These are phyloP conservation scores for Capronia americana DNA, from an alignment of 2,329 filamentous ascomycete species.

Conservation along the genomic window DNA sequence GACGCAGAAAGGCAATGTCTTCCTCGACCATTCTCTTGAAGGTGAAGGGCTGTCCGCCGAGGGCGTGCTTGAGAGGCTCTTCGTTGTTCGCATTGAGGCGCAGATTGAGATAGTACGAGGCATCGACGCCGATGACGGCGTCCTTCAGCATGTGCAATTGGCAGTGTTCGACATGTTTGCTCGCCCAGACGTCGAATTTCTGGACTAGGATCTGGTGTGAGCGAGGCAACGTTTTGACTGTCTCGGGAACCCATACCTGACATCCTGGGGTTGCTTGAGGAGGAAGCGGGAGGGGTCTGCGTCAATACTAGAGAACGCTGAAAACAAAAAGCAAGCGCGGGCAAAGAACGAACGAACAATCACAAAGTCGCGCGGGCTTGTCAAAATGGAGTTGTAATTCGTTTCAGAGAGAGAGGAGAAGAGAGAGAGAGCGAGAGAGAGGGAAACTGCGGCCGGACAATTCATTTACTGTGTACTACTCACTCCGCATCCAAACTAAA, in stretches of 20 bases:
- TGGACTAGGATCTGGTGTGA: slow-evolving; percentile 48
- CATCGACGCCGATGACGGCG: slow-evolving; percentile 82
- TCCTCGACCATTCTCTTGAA: slow-evolving; percentile 76
- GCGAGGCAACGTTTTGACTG: slow-evolving; percentile 2
- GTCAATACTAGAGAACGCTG: not conserved
- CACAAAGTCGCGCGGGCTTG: not conserved
- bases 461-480: slow-evolving; percentile 3
- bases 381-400: not conserved
- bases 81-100: slow-evolving; percentile 76
- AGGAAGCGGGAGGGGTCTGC: not conserved
- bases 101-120: slow-evolving; percentile 82
- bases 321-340: not conserved
- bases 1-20: slow-evolving; percentile 75
- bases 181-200: slow-evolving; percentile 64
- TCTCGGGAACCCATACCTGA: slow-evolving; percentile 28
- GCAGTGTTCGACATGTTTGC: slow-evolving; percentile 62
- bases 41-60: slow-evolving; percentile 84
- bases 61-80: slow-evolving; percentile 86
- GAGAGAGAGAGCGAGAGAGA: not conserved
- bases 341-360: slow-evolving; percentile 8
- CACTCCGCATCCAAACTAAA: not conserved
- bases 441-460: not conserved
- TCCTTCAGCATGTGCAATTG: slow-evolving; percentile 72
- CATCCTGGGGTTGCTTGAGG: slow-evolving; percentile 23
- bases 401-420: not conserved